Evolutionary conservation across 2,329 filamentous ascomycete genomes (phyloP), one percentile per base, ranked within the genome.

Genomic region (Sclerotinia borealis): DNA sequence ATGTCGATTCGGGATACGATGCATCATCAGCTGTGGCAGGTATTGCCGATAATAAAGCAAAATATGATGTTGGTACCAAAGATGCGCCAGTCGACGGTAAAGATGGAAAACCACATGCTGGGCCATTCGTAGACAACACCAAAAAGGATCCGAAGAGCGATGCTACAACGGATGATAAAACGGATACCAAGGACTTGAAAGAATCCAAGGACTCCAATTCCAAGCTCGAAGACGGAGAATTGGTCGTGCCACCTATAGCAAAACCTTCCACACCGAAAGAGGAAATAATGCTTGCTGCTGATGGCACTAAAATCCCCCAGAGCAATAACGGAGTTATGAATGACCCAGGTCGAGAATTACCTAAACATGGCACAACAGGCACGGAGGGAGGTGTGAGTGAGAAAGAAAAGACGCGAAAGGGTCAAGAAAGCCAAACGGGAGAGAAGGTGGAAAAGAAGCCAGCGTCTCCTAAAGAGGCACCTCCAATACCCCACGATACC

Each of bases 41-140:
- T 50, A 50, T 70, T 6, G 64, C 73, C 22, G 62, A 49, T 13
- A 54, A 41, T 2, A 77, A 79, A 56, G 60, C 69, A 13, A 71
- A 71, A 50, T 68, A 65, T 48, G 70, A 71, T 47, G 63, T 73
- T 68, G 85, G 85, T 60, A 87, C 86, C 59, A 92, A 92, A 75
- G 88, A 95, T 79, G 91, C 90, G 63, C 93, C 93, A 0, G 88
- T 97, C 25, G 95, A 98, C 75, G 93, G 93, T 51, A 89, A 90
- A 71, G 95, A 98, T 78, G 95, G 95, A 54, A 95, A 93, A 78
- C 95, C 95, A 52, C 93, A 97, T 74, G 85, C 88, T 25, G 95
- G 95, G 1, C 95, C 95, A 7, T 88, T 85, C 72, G 86, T 93
- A 63, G 85, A 87, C 66, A 83, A 80, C 19, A 56, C 51, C 25